Evolutionary conservation across 1,284 basidiomycete genomes (phyloP).

Genomic region (Irpex sp.): DNA sequence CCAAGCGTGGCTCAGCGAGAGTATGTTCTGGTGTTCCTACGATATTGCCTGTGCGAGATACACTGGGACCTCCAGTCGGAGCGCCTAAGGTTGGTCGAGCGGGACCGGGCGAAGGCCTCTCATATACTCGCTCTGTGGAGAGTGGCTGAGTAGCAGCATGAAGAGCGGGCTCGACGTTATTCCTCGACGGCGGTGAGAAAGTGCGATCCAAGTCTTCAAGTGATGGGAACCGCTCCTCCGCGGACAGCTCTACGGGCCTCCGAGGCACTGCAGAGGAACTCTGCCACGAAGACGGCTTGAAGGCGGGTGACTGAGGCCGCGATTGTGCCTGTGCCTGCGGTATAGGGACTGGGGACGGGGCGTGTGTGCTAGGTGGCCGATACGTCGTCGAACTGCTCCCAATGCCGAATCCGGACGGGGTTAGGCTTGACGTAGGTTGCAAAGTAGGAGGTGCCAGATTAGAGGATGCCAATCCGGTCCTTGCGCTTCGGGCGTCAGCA

Average conservation of each 20-base stretch:
- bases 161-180: conserved; percentile 1
- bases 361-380: conserved; percentile 35
- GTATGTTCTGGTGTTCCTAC: conserved; percentile 5
- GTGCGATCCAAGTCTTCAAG: conserved; percentile 72
- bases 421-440: conserved; percentile 16
- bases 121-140: conserved; percentile 10
- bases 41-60: neutral
- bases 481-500: conserved; percentile 68
- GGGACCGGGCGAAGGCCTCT: neutral
- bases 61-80: conserved; percentile 1
- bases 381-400: conserved; percentile 27
- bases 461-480: conserved; percentile 59
- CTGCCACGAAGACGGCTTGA: conserved; percentile 19
- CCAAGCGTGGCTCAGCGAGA: neutral
- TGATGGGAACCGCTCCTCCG: conserved; percentile 72
- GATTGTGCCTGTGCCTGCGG: conserved; percentile 30
- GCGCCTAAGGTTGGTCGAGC: conserved; percentile 10
- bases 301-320: conserved; percentile 17
- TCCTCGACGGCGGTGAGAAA: conserved; percentile 34
- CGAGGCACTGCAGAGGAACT: conserved; percentile 17
- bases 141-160: conserved; percentile 12
- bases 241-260: conserved; percentile 40
- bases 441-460: conserved; percentile 25
- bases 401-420: conserved; percentile 19
- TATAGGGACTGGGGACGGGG: conserved; percentile 44